Evolutionary conservation across 164 flowering plant species (phyloP), one percentile per base, ranked within the genome.

Genomic region (Umbilicus rupestris): DNA sequence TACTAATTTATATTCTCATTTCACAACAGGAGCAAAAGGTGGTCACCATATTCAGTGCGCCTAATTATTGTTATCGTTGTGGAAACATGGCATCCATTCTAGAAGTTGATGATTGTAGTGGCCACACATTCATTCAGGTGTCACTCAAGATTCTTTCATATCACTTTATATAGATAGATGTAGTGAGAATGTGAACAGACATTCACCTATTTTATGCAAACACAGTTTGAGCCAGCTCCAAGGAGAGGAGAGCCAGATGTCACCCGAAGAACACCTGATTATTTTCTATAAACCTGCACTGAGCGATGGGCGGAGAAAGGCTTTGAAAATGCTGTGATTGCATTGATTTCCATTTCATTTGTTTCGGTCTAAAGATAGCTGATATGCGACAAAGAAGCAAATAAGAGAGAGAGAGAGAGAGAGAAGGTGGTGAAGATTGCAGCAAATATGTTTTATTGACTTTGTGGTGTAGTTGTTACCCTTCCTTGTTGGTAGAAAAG

Each of bases 191-290:
- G 1, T 35, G 4, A 7, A 35, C 37, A 35, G 0, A 35, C n/a
- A 20, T n/a, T n/a, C n/a, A n/a, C n/a, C 29, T 20, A 17, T 30
- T 47, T 1, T 65, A 55, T 33, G 26, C 57, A n/a, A 14, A 62
- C 81, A 75, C 90, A 92, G 98, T 92, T 92, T 82, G 98, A 92
- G 70, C 98, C 98, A 66, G 96, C 98, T 72, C 98, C 98, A 39
- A 81, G 98, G 83, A 82, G 98, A 74, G 98, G 98, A 55, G 98
- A 92, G 78, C 98, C 98, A 28, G 96, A 89, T 77, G 98, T 92
- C 20, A 92, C 96, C 35, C 84, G 96, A 16, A 86, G 98, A 78
- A 92, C 96, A 67, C 98, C 98, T 4, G 98, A 92, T 77, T 92
- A 92, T 72, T 92, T 92, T 78, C 76, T 92, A 69, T 91, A 66